Percentiles rank a stretch among this genome's conserved stretches.
Evolutionary conservation across 805 yeast genomes (phyloP).

Genomic region (Candida mattraensis): DNA sequence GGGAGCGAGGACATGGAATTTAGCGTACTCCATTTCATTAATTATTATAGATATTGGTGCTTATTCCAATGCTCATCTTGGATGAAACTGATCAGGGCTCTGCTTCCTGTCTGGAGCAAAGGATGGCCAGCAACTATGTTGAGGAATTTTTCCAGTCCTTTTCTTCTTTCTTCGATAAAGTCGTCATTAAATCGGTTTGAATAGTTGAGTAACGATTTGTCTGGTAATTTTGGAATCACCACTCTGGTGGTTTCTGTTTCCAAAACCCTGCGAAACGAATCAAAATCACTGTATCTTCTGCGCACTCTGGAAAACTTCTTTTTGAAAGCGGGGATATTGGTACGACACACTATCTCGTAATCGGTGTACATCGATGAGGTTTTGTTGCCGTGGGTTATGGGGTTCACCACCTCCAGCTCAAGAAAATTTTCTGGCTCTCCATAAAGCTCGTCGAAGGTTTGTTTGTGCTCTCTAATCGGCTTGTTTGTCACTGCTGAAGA

Average conservation of each 20-base stretch:
- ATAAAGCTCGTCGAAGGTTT: conserved; percentile 77
- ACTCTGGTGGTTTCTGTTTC: conserved; percentile 79
- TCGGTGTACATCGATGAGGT: conserved; percentile 74
- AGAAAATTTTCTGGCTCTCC: conserved; percentile 94
- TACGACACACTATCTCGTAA: conserved; percentile 84
- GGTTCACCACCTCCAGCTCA: conserved; percentile 85
- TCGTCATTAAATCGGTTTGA: conserved; percentile 75
- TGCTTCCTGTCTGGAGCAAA: conserved; percentile 81
- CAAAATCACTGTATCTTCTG: conserved; percentile 89
- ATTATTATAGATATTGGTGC: conserved; percentile 17
- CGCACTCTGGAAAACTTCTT: conserved; percentile 66
- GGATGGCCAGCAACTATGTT: conserved; percentile 89
- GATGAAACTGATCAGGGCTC: conserved; percentile 74
- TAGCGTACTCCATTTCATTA: too few relatives aligned
- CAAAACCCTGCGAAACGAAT: conserved; percentile 67
- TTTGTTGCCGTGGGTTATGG: conserved; percentile 68
- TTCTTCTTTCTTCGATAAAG: conserved; percentile 78
- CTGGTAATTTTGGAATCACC: conserved; percentile 84
- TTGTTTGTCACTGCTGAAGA: conserved; percentile 24
- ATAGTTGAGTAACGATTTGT: conserved; percentile 62
- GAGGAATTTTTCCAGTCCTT: conserved; percentile 80
- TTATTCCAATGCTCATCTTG: conserved; percentile 84
- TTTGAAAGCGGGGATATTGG: conserved; percentile 87
- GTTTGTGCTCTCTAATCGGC: conserved; percentile 39
- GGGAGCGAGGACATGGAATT: too few relatives aligned